Base-by-base conservation (phyloP, 1,139 yeast species). In the Lodderomyces metapsilosis region DNA sequence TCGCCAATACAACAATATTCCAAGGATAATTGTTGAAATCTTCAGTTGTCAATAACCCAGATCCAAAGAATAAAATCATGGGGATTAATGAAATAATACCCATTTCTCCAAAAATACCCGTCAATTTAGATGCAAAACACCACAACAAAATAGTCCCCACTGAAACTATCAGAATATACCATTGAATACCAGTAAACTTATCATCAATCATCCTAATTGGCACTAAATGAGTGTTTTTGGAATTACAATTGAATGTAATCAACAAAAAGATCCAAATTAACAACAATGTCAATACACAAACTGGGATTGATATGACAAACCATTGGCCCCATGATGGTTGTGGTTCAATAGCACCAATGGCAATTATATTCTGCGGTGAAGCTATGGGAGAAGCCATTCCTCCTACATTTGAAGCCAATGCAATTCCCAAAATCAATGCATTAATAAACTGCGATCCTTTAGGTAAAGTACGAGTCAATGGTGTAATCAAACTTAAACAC, bases 351-450 rank as follows among this genome's bases (percentile, higher is more conserved):
- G 82, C 77, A 38, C 82, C 81, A 66, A 83, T 80, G 2, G 88
- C 87, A 45, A 84, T 80, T 65, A 84, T 82, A 51, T 84, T 84
- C 57, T 84, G 91, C 1, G 91, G 91, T 5, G 88, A 82, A 0
- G 89, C 82, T 47, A 84, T 84, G 12, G 91, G 91, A n/a, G 87
- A 80, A 0, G 88, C 80, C 87, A 84, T 81, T 51, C 91, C 91
- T 28, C 88, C 89, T 37, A 82, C 64, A 55, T 84, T 82, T 8
- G 88, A 82, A 7, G 87, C 82, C 31, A 84, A 66, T 0, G 91
- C 91, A 45, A 84, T 82, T 44, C 89, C 88, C 47, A 84, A 65
- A 32, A 83, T 80, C 43, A 84, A 68, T 1, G 88, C 84, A 50
- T 78, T 73, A 11, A 78, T 81, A 54, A 82, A 81, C 35, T 74